phyloP scores from a whole-genome alignment of 495 filamentous ascomycete species.

The Aspergillus asperescens region DNA sequence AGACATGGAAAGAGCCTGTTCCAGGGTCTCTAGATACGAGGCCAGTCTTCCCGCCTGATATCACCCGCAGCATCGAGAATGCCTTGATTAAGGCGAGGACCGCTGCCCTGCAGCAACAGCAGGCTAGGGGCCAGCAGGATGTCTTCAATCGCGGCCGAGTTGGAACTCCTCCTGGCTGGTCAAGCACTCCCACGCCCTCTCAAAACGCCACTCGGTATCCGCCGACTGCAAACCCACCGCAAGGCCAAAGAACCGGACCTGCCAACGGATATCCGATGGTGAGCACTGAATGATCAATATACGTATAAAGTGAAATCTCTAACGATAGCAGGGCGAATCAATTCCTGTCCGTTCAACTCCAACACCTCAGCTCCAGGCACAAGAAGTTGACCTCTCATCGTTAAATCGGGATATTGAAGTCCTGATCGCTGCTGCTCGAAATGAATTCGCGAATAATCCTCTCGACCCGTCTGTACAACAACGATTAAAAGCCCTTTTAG shows the following conservation, averaged over 20 bases:
- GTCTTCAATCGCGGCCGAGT: constrained; percentile 53
- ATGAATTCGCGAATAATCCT: constrained; percentile 65
- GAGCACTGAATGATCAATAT: constrained; percentile 13
- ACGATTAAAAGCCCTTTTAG: constrained; percentile 77
- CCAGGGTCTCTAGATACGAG: constrained; percentile 81
- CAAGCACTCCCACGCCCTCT: constrained; percentile 67
- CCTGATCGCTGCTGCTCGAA: constrained; percentile 64
- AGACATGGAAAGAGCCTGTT: constrained; percentile 96
- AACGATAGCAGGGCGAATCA: constrained; percentile 20
- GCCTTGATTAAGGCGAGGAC: constrained; percentile 85
- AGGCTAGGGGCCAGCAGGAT: constrained; percentile 61
- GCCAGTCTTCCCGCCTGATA: constrained; percentile 82
- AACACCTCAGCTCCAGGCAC: constrained; percentile 38
- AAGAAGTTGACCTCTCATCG: constrained; percentile 51
- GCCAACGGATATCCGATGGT: constrained; percentile 33
- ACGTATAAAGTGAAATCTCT: neutral
- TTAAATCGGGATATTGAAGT: constrained; percentile 76
- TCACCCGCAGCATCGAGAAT: constrained; percentile 85
- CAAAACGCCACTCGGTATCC: constrained; percentile 41
- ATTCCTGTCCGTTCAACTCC: constrained; percentile 25
- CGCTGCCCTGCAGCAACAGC: constrained; percentile 63
- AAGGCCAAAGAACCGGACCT: constrained; percentile 33
- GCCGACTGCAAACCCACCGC: constrained; percentile 19
- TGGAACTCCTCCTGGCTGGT: constrained; percentile 50
- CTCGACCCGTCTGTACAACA: constrained; percentile 68